phyloP scores from a whole-genome alignment of 805 yeast genomes.

The Ogataea zsoltii region DNA sequence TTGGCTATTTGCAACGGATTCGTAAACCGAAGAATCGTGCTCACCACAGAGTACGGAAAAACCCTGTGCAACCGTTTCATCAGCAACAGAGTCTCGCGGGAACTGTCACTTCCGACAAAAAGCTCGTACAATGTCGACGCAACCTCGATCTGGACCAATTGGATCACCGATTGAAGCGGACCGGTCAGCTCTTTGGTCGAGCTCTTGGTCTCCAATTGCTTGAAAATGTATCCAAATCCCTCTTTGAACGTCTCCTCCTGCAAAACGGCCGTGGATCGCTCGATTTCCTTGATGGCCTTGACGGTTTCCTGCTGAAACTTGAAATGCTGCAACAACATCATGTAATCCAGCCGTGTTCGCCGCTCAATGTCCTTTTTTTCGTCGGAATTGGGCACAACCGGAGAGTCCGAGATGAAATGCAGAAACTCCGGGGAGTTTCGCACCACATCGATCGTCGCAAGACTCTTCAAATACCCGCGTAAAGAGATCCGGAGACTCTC shows the following conservation, averaged over 20 bases:
- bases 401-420: constrained; percentile 50
- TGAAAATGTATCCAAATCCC: constrained; percentile 62
- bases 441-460: constrained; percentile 56
- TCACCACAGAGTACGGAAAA: constrained; percentile 79
- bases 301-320: constrained; percentile 64
- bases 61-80: constrained; percentile 68
- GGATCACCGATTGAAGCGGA: constrained; percentile 65
- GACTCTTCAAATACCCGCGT: constrained; percentile 64
- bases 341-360: constrained; percentile 60
- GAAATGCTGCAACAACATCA: constrained; percentile 59
- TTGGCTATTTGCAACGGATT: constrained; percentile 87
- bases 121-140: constrained; percentile 83
- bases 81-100: constrained; percentile 73
- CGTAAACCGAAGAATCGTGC: constrained; percentile 75
- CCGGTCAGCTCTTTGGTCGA: constrained; percentile 62
- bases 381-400: constrained; percentile 39
- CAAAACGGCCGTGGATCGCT: constrained; percentile 44
- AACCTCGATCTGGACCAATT: constrained; percentile 79
- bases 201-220: constrained; percentile 60
- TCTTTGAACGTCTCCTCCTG: constrained; percentile 31
- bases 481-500: constrained; percentile 79
- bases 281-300: constrained; percentile 31
- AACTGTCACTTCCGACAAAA: constrained; percentile 77
- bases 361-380: constrained; percentile 58
- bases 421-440: constrained; percentile 51